A percentile compares a stretch with the other conserved stretches of the same genome.
Conservation (phyloP, 768 basidiomycete species). For the Leucocoprinus leucothites region DNA sequence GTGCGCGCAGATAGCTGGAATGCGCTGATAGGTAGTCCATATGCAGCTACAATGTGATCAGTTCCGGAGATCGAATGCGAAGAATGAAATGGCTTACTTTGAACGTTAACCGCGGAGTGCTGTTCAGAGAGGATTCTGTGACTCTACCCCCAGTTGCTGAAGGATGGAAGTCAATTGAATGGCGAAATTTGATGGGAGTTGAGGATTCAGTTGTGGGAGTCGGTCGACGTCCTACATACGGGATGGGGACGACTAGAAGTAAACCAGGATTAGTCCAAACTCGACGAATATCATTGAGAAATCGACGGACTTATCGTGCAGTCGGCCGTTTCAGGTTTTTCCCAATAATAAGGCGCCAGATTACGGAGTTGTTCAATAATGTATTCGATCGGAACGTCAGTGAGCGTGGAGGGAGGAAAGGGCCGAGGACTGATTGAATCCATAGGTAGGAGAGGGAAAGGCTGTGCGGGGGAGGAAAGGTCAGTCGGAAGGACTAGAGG, state of each 20-base stretch:
- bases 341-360: constrained; percentile 70
- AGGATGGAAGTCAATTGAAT: constrained; percentile 33
- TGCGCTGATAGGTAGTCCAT: constrained; percentile 81
- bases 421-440: constrained; percentile 51
- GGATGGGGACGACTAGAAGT: constrained; percentile 47
- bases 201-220: constrained; percentile 29
- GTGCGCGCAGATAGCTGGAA: constrained; percentile 65
- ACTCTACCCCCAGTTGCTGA: constrained; percentile 45
- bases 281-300: not conserved
- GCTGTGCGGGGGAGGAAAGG: constrained; percentile 27
- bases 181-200: constrained; percentile 20
- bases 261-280: constrained; percentile 1
- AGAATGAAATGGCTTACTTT: constrained; percentile 43
- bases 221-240: constrained; percentile 35
- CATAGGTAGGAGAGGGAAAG: constrained; percentile 25
- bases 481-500: constrained; percentile 18
- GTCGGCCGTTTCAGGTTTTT: constrained; percentile 71
- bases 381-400: constrained; percentile 68
- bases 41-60: constrained; percentile 54
- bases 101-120: constrained; percentile 56
- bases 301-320: constrained; percentile 65
- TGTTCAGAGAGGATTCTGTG: constrained; percentile 48
- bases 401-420: constrained; percentile 62
- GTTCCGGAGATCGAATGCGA: not conserved
- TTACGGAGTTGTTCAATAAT: constrained; percentile 66